Evolutionary conservation across 495 filamentous ascomycete species (phyloP), one percentile per base, ranked within the genome.

Genomic region (Hyaloscypha variabilis): DNA sequence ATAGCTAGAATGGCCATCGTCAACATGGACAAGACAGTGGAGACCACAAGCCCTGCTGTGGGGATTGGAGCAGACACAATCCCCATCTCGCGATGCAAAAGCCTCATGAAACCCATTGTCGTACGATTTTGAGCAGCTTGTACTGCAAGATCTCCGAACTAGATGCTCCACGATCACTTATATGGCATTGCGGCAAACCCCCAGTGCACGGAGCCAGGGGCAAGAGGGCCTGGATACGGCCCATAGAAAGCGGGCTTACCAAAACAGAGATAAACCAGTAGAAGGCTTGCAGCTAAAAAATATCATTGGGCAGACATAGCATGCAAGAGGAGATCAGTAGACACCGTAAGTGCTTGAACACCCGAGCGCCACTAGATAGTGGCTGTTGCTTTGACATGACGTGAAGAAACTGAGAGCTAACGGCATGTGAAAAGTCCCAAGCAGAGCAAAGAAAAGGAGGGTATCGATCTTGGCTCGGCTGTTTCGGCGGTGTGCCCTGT

Each of bases 1-100:
- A 61, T 25, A 49, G 42, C 36, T 25, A 61, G 36, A 36, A 61
- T 42, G 11, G 59, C 42, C 17, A 61, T 25, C 11, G 59, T 61
- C 21, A 49, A 19, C 36, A 61, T 61, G 11, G 59, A 52, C 36
- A 61, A 31, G n/a, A 61, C 17, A 10, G 36, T 31, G 8, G 36
- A 50, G 4, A 61, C 23, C 19, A 61, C 39, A 21, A 61, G 25
- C 4, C 59, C 59, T 1, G 59, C 59, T 11, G 13, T 61, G 21
- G 59, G 59, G 25, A 61, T 51, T 26, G 13, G 19, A 2, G 59
- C 39, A 4, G 59, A 24, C 14, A 28, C 23, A 28, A 4, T 19
- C 2, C 39, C 39, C 39, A 46, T 46, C 39, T 17, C 1, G 11
- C 39, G 10, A 4, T 10, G 13, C 39, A 46, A 17, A 3, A 46